Evolutionary conservation across 2,329 filamentous ascomycete genomes (phyloP).

Genomic region (Nannizziopsis barbatae): DNA sequence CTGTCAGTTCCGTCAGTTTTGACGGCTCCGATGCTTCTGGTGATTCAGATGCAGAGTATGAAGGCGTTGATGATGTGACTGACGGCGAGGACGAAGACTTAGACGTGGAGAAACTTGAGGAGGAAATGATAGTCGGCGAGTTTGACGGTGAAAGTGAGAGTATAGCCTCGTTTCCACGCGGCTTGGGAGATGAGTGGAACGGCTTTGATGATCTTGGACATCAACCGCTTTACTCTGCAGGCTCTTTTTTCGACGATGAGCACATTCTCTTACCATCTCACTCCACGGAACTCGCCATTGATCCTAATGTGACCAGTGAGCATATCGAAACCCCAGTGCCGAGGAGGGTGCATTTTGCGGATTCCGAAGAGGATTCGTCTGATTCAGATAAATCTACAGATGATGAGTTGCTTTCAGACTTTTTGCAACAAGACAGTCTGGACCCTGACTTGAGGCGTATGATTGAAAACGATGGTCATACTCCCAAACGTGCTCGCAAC

Average conservation of each 20-base stretch:
- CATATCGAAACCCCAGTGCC: slow-evolving; percentile 35
- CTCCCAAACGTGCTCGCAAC: slow-evolving; percentile 1
- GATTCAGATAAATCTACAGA: slow-evolving; percentile 45
- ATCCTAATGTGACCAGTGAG: slow-evolving; percentile 29
- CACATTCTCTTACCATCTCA: slow-evolving; percentile 26
- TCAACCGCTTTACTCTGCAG: slow-evolving; percentile 31
- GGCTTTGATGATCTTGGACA: slow-evolving; percentile 41
- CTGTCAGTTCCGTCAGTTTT: slow-evolving; percentile 13
- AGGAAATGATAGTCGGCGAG: slow-evolving; percentile 55
- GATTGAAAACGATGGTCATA: slow-evolving; percentile 54
- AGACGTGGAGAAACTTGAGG: slow-evolving; percentile 66
- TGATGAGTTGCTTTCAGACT: slow-evolving; percentile 65
- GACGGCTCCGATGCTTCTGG: slow-evolving; percentile 10
- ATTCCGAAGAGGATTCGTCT: slow-evolving; percentile 49
- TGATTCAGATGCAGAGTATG: slow-evolving; percentile 44
- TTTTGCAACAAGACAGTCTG: slow-evolving; percentile 61
- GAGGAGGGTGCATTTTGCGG: slow-evolving; percentile 62
- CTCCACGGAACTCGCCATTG: slow-evolving; percentile 30
- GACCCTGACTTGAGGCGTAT: slow-evolving; percentile 62
- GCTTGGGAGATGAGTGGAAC: slow-evolving; percentile 38
- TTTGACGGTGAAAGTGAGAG: slow-evolving; percentile 23
- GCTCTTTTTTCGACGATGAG: slow-evolving; percentile 36
- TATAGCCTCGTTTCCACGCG: slow-evolving; percentile 6
- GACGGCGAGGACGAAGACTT: slow-evolving; percentile 72
- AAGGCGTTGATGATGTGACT: slow-evolving; percentile 63